Conservation (phyloP, 192 early-diverging fungal genomes). For the Backusella liffmaniae region DNA sequence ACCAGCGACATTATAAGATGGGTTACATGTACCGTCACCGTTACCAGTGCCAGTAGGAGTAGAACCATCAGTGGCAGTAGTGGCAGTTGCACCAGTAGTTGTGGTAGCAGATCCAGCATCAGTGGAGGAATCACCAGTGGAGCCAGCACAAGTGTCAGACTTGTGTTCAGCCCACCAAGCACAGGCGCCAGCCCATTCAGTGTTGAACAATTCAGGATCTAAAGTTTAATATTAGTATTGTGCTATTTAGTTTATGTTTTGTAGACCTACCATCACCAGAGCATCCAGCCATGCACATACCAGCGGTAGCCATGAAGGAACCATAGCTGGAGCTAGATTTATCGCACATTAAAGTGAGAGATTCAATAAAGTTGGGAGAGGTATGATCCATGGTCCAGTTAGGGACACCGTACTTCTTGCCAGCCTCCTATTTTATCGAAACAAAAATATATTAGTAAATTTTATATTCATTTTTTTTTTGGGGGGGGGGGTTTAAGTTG, state of each 20-base stretch:
- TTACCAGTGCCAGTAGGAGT: not conserved
- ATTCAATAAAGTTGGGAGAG: not conserved
- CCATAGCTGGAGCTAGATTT: not conserved
- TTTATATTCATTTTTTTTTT: not conserved
- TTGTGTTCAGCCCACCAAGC: constrained; percentile 4
- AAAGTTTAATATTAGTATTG: not conserved
- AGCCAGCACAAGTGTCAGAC: not conserved
- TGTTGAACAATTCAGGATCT: constrained; percentile 5
- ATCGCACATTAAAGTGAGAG: not conserved
- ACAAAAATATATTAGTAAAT: not conserved
- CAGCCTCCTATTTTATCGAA: not conserved
- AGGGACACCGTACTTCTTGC: not conserved
- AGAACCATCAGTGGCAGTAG: not conserved
- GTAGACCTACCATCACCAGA: not conserved
- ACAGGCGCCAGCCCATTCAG: constrained; percentile 1
- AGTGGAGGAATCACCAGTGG: not conserved
- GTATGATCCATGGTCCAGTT: not conserved
- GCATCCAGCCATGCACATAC: not conserved
- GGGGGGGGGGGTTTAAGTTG: too few species aligned
- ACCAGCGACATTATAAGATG: not conserved
- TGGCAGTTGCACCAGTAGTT: not conserved
- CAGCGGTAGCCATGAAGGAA: not conserved
- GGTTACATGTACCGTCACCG: not conserved
- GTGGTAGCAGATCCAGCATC: too few species aligned
- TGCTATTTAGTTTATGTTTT: too few species aligned